phyloP scores from a whole-genome alignment of 495 filamentous ascomycete genomes.

The Aspergillus kassunensis region DNA sequence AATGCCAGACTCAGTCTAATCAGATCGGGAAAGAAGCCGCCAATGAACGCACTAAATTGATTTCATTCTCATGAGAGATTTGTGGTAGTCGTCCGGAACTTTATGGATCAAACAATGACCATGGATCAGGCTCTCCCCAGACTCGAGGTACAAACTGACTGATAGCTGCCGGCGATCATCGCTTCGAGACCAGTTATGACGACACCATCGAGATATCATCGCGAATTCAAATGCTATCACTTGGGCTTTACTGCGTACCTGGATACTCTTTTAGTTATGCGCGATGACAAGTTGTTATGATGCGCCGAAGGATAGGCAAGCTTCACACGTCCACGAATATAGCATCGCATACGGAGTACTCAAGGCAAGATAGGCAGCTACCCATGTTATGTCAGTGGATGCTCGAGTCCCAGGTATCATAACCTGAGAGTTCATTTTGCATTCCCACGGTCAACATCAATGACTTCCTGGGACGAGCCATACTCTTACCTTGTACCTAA shows the following conservation, averaged over 20 bases:
- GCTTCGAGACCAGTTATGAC: conserved; percentile 16
- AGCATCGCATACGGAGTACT: background rate
- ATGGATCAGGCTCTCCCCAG: background rate
- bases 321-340: background rate
- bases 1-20: too few species aligned
- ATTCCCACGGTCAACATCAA: too few species aligned
- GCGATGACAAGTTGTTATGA: too few species aligned
- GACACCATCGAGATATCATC: conserved; percentile 13
- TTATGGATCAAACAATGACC: background rate
- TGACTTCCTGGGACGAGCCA: background rate
- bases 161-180: background rate
- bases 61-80: too few species aligned
- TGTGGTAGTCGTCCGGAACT: background rate
- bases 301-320: too few species aligned
- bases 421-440: background rate
- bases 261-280: too few species aligned
- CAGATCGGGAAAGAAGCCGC: too few species aligned
- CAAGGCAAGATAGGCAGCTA: background rate
- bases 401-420: background rate
- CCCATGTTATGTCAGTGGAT: background rate
- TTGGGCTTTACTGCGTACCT: too few species aligned
- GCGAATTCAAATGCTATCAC: too few species aligned
- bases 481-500: background rate
- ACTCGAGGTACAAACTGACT: background rate
- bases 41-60: too few species aligned